Conservation (phyloP, 768 basidiomycete species). For the Paxillus rubicundulus region DNA sequence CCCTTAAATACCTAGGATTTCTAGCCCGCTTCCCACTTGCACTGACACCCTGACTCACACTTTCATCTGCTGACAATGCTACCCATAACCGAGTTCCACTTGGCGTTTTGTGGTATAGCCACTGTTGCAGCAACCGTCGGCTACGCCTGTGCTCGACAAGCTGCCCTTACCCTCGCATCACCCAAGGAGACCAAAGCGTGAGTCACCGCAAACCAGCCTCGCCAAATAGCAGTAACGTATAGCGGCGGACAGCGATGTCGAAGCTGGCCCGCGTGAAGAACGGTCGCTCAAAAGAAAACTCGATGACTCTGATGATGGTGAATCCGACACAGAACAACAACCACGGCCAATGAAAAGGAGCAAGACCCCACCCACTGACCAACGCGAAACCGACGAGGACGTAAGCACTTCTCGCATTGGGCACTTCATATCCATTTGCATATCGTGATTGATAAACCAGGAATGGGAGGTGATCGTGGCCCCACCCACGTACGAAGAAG, state of each 20-base stretch:
- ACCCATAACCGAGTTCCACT: constrained; percentile 51
- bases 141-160: constrained; percentile 52
- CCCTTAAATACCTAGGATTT: constrained; percentile 20
- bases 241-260: constrained; percentile 32
- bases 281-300: constrained; percentile 34
- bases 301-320: constrained; percentile 23
- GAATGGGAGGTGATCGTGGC: constrained; percentile 34
- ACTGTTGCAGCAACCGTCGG: constrained; percentile 60
- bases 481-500: constrained; percentile 30
- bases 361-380: constrained; percentile 41
- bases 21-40: constrained; percentile 10
- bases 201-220: constrained; percentile 30
- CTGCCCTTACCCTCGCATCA: constrained; percentile 16
- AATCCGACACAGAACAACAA: constrained; percentile 30
- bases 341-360: constrained; percentile 34
- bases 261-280: constrained; percentile 25
- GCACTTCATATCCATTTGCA: constrained; percentile 11
- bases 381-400: constrained; percentile 26
- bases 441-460: constrained; percentile 23
- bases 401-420: constrained; percentile 15
- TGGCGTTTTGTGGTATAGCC: constrained; percentile 55
- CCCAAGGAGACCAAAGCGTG: constrained; percentile 26
- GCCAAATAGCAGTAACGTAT: constrained; percentile 27
- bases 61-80: constrained; percentile 35
- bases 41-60: background rate